Conservation (phyloP, 202 grass and related monocot species). For the Zizania palustris region DNA sequence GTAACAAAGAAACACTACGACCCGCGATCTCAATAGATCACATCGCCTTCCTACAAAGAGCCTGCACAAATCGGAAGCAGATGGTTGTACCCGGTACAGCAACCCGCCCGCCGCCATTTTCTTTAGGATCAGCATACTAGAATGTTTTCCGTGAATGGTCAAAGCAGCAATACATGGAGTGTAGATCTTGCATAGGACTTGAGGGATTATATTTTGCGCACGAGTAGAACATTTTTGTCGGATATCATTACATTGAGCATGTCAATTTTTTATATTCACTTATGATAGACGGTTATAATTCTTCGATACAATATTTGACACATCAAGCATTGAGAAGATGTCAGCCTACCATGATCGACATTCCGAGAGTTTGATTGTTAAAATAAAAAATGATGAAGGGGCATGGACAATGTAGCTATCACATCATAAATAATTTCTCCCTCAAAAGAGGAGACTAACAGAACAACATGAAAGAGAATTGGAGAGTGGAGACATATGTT, state of each 20-base stretch:
- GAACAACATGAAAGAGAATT: slow-evolving; percentile 43
- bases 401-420: no score
- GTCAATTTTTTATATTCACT: slow-evolving; percentile 65
- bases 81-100: no score
- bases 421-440: slow-evolving; percentile 12
- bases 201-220: slow-evolving; percentile 44
- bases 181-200: slow-evolving; percentile 44
- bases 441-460: neutral
- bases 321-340: slow-evolving; percentile 50
- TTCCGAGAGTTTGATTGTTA: no score
- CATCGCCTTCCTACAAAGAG: no score
- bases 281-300: slow-evolving; percentile 56
- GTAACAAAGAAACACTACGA: no score
- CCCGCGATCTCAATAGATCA: no score
- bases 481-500: slow-evolving; percentile 15
- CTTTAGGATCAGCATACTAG: slow-evolving; percentile 51
- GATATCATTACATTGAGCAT: slow-evolving; percentile 56
- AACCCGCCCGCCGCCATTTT: no score
- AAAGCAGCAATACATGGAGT: slow-evolving; percentile 66
- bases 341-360: slow-evolving; percentile 48
- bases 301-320: slow-evolving; percentile 58
- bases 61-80: no score
- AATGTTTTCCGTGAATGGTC: slow-evolving; percentile 54
- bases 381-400: no score
- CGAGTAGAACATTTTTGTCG: slow-evolving; percentile 75